phyloP scores from a whole-genome alignment of 2,329 filamentous ascomycete genomes.

The Colletotrichum siamense region DNA sequence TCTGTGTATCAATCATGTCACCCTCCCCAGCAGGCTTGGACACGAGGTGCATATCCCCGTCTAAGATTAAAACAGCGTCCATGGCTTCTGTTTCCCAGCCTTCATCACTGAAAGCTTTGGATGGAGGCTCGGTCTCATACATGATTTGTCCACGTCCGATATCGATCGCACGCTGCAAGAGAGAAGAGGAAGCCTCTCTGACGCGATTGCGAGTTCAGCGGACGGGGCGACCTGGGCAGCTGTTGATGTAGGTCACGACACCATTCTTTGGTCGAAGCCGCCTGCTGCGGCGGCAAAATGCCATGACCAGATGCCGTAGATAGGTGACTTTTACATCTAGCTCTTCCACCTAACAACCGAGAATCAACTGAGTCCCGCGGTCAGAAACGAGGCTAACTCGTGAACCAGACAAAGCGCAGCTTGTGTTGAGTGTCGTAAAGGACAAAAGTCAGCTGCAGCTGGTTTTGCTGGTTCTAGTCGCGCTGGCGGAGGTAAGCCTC shows the following conservation, averaged over 20 bases:
- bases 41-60: neutral
- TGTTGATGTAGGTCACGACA: too few species aligned
- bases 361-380: neutral
- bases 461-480: neutral
- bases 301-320: neutral
- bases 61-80: neutral
- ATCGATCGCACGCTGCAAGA: neutral
- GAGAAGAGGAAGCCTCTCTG: neutral
- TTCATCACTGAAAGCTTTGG: neutral
- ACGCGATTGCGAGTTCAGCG: neutral
- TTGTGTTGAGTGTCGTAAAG: neutral
- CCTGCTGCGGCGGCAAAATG: neutral
- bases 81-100: neutral
- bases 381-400: neutral
- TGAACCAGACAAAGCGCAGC: neutral
- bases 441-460: neutral
- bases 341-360: neutral
- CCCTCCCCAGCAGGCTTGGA: neutral
- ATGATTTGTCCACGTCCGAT: neutral
- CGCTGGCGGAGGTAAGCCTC: neutral
- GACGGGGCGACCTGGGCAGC: too few species aligned
- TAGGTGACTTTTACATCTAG: neutral
- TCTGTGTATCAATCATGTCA: neutral
- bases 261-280: neutral
- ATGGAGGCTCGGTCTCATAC: neutral